Percentiles rank a stretch among this genome's conserved stretches.
These are phyloP conservation scores for Hypomyces perniciosus DNA, from an alignment of 2,329 filamentous ascomycete species.

Conservation along the genomic window DNA sequence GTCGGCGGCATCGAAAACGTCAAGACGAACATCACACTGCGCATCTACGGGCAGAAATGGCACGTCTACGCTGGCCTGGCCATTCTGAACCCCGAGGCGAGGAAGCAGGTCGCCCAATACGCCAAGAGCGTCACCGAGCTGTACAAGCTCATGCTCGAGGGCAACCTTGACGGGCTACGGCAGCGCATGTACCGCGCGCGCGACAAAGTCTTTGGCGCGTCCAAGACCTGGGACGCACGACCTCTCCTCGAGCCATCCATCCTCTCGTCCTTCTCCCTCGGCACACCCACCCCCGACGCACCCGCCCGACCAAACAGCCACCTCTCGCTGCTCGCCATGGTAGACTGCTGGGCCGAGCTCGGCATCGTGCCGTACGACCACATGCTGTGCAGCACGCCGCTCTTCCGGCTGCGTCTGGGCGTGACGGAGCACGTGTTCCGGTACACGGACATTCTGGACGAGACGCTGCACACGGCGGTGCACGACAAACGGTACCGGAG, in stretches of 20 bases:
- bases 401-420: conserved; percentile 93
- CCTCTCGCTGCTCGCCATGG: conserved; percentile 87
- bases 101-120: conserved; percentile 90
- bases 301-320: conserved; percentile 77
- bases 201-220: conserved; percentile 72
- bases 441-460: conserved; percentile 71
- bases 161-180: conserved; percentile 68
- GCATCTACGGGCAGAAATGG: conserved; percentile 99
- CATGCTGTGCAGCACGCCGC: conserved; percentile 97
- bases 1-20: conserved; percentile 97
- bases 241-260: conserved; percentile 75
- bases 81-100: conserved; percentile 90
- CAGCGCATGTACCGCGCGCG: conserved; percentile 58
- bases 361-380: conserved; percentile 96
- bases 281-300: conserved; percentile 53
- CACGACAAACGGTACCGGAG: conserved; percentile 88
- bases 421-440: conserved; percentile 97
- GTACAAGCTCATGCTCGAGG: conserved; percentile 94
- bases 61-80: conserved; percentile 97
- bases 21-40: conserved; percentile 96
- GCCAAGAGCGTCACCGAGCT: conserved; percentile 86
- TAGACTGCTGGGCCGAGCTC: conserved; percentile 95
- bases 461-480: conserved; percentile 78
- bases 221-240: conserved; percentile 52
- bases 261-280: conserved; percentile 82